Conservation (phyloP, 2,329 filamentous ascomycete species). For the Penicillium hesseltinei region DNA sequence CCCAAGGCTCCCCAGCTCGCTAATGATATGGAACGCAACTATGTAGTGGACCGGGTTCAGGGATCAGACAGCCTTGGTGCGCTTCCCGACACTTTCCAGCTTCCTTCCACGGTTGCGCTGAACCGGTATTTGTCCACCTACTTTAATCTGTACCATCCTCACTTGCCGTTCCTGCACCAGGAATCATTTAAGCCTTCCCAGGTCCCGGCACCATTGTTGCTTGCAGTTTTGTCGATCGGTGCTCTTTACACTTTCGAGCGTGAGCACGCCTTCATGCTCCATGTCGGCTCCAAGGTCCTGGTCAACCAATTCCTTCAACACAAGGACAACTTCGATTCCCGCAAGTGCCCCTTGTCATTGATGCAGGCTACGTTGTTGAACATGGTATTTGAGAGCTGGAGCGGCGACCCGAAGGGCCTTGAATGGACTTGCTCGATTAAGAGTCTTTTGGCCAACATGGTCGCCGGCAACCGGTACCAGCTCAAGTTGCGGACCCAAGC, state of each 20-base stretch:
- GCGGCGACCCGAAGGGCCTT: conserved; percentile 91
- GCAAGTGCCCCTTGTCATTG: conserved; percentile 95
- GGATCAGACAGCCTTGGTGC: conserved; percentile 75
- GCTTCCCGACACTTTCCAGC: conserved; percentile 83
- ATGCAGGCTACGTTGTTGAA: conserved; percentile 97
- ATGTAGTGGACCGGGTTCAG: conserved; percentile 83
- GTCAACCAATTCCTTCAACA: conserved; percentile 97
- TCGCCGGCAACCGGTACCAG: conserved; percentile 94
- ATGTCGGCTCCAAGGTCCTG: conserved; percentile 95
- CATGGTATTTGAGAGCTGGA: conserved; percentile 99
- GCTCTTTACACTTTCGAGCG: conserved; percentile 96
- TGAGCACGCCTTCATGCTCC: conserved; percentile 93
- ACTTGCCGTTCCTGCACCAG: conserved; percentile 92
- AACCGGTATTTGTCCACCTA: conserved; percentile 95
- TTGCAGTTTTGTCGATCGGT: conserved; percentile 91
- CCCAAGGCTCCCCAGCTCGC: conserved; percentile 75
- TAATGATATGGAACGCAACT: conserved; percentile 79
- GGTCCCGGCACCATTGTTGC: conserved; percentile 75
- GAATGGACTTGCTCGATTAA: conserved; percentile 99
- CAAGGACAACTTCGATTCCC: conserved; percentile 97
- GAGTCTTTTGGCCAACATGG: conserved; percentile 97
- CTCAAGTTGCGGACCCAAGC: conserved; percentile 89
- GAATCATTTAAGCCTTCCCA: conserved; percentile 81
- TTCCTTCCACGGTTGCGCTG: conserved; percentile 74
- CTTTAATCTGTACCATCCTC: conserved; percentile 95